phyloP scores from a whole-genome alignment of 495 filamentous ascomycete genomes.

The Recurvomyces mirabilis region DNA sequence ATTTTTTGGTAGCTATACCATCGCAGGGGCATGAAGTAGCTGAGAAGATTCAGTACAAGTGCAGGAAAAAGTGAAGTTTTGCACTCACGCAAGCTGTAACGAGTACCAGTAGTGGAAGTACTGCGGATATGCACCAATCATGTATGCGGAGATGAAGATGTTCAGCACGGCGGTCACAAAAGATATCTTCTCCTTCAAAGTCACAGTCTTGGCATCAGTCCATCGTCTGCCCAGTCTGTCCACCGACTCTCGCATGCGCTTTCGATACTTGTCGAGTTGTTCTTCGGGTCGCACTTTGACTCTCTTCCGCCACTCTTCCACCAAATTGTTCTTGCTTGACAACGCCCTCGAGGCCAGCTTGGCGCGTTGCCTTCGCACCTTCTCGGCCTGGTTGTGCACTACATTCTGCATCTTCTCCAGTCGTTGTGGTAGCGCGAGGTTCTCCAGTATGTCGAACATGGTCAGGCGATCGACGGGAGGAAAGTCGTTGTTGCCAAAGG shows the following conservation, averaged over 20 bases:
- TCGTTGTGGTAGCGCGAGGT: conserved; percentile 76
- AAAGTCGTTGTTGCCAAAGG: conserved; percentile 70
- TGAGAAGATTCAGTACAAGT: not conserved
- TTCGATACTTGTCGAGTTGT: conserved; percentile 80
- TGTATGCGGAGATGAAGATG: conserved; percentile 88
- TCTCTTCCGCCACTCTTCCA: conserved; percentile 76
- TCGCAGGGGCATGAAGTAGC: conserved; percentile 94
- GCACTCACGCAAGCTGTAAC: conserved; percentile 23
- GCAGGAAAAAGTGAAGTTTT: not conserved
- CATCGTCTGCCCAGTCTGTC: conserved; percentile 75
- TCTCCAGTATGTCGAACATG: conserved; percentile 87
- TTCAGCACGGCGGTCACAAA: conserved; percentile 96
- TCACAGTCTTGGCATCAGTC: conserved; percentile 80
- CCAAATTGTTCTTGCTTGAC: conserved; percentile 58
- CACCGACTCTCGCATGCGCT: conserved; percentile 75
- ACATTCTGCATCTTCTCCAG: conserved; percentile 78
- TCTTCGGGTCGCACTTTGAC: conserved; percentile 59
- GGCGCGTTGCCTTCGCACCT: conserved; percentile 70
- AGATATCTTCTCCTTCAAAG: conserved; percentile 81
- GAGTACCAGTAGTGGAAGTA: conserved; percentile 91
- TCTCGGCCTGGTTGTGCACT: conserved; percentile 69
- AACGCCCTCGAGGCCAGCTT: conserved; percentile 50
- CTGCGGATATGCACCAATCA: conserved; percentile 77
- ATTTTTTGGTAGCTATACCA: conserved; percentile 79
- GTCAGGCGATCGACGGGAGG: conserved; percentile 86